These are phyloP conservation scores for Pythium myriotylum DNA, from an alignment of 352 stramenopile genomes.

Conservation along the genomic window DNA sequence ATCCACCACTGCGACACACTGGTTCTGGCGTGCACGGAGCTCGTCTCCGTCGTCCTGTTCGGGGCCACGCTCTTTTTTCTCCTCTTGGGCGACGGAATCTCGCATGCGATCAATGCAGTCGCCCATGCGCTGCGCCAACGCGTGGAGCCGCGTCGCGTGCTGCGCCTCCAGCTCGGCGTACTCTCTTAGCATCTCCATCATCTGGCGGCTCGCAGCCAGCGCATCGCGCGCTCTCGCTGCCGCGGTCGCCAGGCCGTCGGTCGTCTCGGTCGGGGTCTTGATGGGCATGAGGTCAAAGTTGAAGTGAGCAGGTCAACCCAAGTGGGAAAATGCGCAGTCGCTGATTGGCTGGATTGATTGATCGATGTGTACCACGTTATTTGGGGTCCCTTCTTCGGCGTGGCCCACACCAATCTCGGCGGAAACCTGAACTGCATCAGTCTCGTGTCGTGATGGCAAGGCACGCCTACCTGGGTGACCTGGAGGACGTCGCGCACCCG, in stretches of 20 bases:
- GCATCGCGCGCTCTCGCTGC: conserved; percentile 23
- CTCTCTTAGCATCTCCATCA: conserved; percentile 34
- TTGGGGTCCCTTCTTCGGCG: too few relatives aligned
- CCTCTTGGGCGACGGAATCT: neutral
- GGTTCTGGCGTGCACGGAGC: conserved; percentile 11
- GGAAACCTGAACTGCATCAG: neutral
- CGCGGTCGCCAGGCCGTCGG: conserved; percentile 8
- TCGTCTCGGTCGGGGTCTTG: neutral
- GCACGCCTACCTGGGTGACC: conserved; percentile 74
- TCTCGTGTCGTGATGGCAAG: conserved; percentile 28
- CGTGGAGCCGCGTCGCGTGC: conserved; percentile 27
- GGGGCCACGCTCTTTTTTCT: neutral
- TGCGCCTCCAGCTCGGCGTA: conserved; percentile 31
- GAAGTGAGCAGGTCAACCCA: neutral
- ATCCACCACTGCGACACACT: conserved; percentile 35
- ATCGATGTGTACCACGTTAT: conserved; percentile 4
- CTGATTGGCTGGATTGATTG: conserved; percentile 26
- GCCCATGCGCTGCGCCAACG: conserved; percentile 27
- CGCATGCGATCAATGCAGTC: conserved; percentile 31
- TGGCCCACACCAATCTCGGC: too few relatives aligned
- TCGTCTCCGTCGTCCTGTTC: conserved; percentile 16
- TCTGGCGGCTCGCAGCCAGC: conserved; percentile 27
- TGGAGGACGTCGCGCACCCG: conserved; percentile 63
- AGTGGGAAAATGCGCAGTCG: conserved; percentile 26
- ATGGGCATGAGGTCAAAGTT: conserved; percentile 13